Evolutionary conservation across 2,329 filamentous ascomycete genomes (phyloP).

Genomic region (Aspergillus japonicus): DNA sequence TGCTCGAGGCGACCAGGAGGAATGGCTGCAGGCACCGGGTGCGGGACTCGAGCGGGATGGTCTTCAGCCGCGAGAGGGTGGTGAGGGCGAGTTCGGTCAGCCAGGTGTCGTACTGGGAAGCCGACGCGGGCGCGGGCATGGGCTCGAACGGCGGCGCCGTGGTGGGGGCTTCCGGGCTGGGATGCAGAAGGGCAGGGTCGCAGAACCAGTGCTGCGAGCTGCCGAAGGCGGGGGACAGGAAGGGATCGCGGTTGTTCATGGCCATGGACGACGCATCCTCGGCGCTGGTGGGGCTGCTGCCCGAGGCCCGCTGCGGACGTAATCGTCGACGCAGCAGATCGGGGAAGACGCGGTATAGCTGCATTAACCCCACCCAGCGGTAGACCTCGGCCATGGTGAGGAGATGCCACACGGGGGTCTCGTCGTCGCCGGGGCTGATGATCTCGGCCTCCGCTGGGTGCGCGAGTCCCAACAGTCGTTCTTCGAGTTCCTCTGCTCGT

Average conservation of each 20-base stretch:
- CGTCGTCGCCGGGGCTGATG: slow-evolving; percentile 52
- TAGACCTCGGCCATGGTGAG: slow-evolving; percentile 55
- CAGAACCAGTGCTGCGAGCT: slow-evolving; percentile 18
- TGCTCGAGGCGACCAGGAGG: slow-evolving; percentile 51
- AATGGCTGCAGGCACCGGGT: slow-evolving; percentile 56
- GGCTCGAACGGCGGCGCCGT: slow-evolving; percentile 27
- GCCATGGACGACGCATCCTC: background rate
- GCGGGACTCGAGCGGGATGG: slow-evolving; percentile 53
- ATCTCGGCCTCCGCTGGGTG: slow-evolving; percentile 50
- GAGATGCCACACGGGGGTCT: slow-evolving; percentile 55
- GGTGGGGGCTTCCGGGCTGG: slow-evolving; percentile 1
- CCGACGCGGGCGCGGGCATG: slow-evolving; percentile 1
- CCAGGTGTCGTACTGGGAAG: slow-evolving; percentile 37
- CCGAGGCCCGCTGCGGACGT: slow-evolving; percentile 15
- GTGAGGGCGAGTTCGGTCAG: slow-evolving; percentile 53
- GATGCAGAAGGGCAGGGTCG: slow-evolving; percentile 12
- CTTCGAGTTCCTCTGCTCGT: slow-evolving; percentile 45
- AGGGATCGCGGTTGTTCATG: slow-evolving; percentile 18
- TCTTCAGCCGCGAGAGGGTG: slow-evolving; percentile 50
- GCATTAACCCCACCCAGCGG: slow-evolving; percentile 53
- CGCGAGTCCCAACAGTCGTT: slow-evolving; percentile 48
- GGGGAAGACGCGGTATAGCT: slow-evolving; percentile 57
- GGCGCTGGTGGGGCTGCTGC: slow-evolving; percentile 5
- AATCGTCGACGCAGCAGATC: slow-evolving; percentile 50
- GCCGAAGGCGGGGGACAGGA: slow-evolving; percentile 25